Conservation (phyloP, 148 eudicot species). For the Spergularia bocconei region DNA sequence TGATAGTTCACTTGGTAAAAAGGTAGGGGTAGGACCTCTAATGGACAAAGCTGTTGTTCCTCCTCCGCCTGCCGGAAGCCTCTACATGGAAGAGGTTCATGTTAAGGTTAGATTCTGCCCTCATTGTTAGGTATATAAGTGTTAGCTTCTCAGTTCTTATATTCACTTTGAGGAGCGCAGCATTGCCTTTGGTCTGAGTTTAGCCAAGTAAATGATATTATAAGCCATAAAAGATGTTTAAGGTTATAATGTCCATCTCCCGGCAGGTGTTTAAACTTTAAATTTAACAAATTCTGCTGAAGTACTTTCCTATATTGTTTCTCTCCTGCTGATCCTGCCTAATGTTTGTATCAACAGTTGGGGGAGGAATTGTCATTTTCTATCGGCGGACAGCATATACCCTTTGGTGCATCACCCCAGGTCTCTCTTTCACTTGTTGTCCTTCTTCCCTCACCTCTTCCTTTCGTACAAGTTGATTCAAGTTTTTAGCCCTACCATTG, state of each 20-base stretch:
- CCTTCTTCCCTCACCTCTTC: neutral
- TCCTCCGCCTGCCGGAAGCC: constrained; percentile 70
- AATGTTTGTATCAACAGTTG: constrained; percentile 39
- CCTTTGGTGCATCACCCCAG: constrained; percentile 98
- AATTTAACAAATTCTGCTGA: neutral
- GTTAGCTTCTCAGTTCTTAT: neutral
- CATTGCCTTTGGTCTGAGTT: neutral
- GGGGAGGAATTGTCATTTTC: constrained; percentile 86
- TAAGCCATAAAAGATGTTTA: neutral
- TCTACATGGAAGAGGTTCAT: constrained; percentile 95
- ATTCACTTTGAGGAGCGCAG: neutral
- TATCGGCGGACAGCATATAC: constrained; percentile 83
- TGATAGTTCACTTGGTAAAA: constrained; percentile 76
- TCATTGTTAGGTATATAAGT: constrained; percentile 1
- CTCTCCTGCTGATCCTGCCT: constrained; percentile 10
- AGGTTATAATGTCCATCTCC: neutral
- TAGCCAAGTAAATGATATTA: neutral
- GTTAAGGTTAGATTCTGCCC: constrained; percentile 63
- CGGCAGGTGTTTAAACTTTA: neutral
- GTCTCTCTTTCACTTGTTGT: constrained; percentile 26
- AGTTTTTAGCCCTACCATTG: neutral
- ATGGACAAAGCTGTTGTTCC: constrained; percentile 86
- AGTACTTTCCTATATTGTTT: neutral
- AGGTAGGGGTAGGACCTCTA: constrained; percentile 82
- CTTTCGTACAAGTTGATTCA: neutral